A percentile compares a stretch with the other conserved stretches of the same genome.
Conservation (phyloP, 2,329 filamentous ascomycete genomes). For the Fusarium virguliforme region DNA sequence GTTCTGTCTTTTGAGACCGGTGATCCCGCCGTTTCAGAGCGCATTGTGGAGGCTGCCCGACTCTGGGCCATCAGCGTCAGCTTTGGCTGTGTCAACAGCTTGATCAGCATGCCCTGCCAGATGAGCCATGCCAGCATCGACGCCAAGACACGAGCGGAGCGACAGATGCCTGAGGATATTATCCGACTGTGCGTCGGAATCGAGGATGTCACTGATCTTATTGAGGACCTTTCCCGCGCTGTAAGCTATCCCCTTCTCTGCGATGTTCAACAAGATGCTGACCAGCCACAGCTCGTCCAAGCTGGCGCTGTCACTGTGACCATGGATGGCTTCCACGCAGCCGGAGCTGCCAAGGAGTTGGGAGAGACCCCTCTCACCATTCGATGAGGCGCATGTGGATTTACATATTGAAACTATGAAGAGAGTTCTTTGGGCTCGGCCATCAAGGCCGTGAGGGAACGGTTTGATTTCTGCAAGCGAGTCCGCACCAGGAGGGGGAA, state of each 20-base stretch:
- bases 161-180: constrained; percentile 96
- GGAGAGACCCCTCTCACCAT: constrained; percentile 53
- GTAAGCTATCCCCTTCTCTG: constrained; percentile 70
- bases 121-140: constrained; percentile 99
- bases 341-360: constrained; percentile 54
- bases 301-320: constrained; percentile 92
- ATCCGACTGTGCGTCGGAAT: constrained; percentile 97
- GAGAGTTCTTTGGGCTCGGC: background rate
- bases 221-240: constrained; percentile 92
- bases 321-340: constrained; percentile 84
- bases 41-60: constrained; percentile 93
- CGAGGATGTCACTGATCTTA: constrained; percentile 90
- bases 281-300: constrained; percentile 81
- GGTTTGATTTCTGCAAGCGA: constrained; percentile 44
- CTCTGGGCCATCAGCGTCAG: constrained; percentile 97
- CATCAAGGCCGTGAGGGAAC: constrained; percentile 6
- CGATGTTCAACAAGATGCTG: constrained; percentile 37
- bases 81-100: constrained; percentile 97
- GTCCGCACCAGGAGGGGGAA: constrained; percentile 14
- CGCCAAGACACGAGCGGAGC: constrained; percentile 89
- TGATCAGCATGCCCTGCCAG: constrained; percentile 99
- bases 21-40: constrained; percentile 84
- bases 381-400: constrained; percentile 26
- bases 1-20: constrained; percentile 98
- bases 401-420: constrained; percentile 2